Evolutionary conservation across 768 basidiomycete genomes (phyloP).

Genomic region (Termitomyces sp.): DNA sequence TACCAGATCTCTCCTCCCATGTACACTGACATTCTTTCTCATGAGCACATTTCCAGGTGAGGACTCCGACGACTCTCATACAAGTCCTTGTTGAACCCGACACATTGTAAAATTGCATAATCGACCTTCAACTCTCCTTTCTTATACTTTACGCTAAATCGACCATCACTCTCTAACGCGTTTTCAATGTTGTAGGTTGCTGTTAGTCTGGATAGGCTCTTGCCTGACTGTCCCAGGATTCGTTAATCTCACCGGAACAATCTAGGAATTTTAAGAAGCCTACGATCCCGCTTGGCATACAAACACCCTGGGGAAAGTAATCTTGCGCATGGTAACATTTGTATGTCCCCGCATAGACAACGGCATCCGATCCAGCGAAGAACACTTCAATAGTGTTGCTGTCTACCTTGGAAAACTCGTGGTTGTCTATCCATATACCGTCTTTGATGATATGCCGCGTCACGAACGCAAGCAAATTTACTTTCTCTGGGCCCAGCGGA

Average conservation of each 20-base stretch:
- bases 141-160: background rate
- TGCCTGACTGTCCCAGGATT: background rate
- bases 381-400: background rate
- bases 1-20: background rate
- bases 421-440: background rate
- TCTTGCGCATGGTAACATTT: background rate
- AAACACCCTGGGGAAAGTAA: background rate
- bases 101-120: constrained; percentile 14
- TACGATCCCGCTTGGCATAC: background rate
- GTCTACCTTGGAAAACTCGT: background rate
- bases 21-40: background rate
- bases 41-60: background rate
- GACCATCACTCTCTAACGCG: too few relatives aligned
- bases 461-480: background rate
- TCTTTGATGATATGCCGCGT: background rate
- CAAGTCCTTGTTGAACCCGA: constrained; percentile 11
- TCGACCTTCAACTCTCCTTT: constrained; percentile 9
- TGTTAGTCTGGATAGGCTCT: background rate
- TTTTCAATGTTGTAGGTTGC: background rate
- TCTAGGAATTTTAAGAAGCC: background rate
- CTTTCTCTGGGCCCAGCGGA: background rate
- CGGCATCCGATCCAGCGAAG: background rate
- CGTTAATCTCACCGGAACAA: background rate
- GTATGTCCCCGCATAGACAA: constrained; percentile 1
- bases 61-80: constrained; percentile 5